Conservation (phyloP, 2,329 filamentous ascomycete species). For the Ophiosphaerella korrae region DNA sequence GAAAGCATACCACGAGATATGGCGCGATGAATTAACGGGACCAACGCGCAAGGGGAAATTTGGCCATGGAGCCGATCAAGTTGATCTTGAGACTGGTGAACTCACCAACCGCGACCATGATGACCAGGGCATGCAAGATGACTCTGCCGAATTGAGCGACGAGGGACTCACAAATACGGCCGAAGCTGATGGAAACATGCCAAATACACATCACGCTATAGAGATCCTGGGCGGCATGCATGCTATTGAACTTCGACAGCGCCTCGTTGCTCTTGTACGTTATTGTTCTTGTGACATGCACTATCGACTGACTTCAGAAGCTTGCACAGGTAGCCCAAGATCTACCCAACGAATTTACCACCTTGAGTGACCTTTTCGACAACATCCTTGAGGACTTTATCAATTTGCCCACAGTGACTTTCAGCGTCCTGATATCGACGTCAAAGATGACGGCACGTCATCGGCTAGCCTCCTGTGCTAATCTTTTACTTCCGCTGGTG, state of each 20-base stretch:
- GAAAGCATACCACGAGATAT: constrained; percentile 68
- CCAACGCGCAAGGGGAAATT: constrained; percentile 55
- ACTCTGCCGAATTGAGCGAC: constrained; percentile 7
- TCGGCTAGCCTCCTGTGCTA: constrained; percentile 55
- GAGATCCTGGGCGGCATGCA: constrained; percentile 52
- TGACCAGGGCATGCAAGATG: constrained; percentile 40
- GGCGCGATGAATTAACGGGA: constrained; percentile 66
- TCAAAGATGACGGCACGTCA: constrained; percentile 51
- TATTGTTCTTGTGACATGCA: not conserved
- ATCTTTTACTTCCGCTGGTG: constrained; percentile 36
- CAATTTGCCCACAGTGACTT: constrained; percentile 63
- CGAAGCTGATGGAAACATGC: not conserved
- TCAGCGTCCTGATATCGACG: constrained; percentile 61
- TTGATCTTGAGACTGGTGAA: constrained; percentile 60
- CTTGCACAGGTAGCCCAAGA: constrained; percentile 46
- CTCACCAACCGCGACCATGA: constrained; percentile 59
- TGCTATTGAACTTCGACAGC: constrained; percentile 65
- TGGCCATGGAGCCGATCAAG: constrained; percentile 63
- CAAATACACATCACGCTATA: constrained; percentile 22
- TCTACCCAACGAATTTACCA: constrained; percentile 54
- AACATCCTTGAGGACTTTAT: constrained; percentile 63
- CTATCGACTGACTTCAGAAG: constrained; percentile 25
- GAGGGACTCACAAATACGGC: constrained; percentile 2
- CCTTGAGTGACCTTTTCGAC: constrained; percentile 63
- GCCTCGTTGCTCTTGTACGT: constrained; percentile 64